These are phyloP conservation scores for Chalciporus chontae DNA, from an alignment of 768 basidiomycete genomes.

Conservation along the genomic window DNA sequence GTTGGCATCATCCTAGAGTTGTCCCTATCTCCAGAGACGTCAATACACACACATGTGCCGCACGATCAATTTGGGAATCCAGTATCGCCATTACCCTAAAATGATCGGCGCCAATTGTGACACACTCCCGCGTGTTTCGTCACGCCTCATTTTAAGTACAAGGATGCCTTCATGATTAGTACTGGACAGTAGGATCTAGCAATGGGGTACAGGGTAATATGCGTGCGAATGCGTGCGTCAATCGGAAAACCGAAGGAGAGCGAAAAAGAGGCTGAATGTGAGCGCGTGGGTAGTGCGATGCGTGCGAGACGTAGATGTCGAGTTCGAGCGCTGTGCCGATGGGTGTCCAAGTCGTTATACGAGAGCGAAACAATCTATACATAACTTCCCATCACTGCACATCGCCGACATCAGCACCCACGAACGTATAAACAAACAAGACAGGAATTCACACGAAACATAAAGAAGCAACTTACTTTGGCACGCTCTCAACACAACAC, in stretches of 20 bases:
- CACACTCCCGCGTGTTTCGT: neutral
- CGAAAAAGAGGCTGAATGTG: neutral
- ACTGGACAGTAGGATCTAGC: constrained; percentile 11
- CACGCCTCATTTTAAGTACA: neutral
- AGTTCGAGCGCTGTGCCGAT: neutral
- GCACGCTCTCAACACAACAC: constrained; percentile 35
- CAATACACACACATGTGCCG: too few relatives aligned
- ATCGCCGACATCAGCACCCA: constrained; percentile 6
- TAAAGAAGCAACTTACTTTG: constrained; percentile 27
- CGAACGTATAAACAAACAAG: neutral
- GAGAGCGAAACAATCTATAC: constrained; percentile 29
- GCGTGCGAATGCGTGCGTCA: constrained; percentile 7
- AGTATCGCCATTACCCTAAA: neutral
- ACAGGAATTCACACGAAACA: neutral
- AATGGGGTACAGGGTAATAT: constrained; percentile 3
- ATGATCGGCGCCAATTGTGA: neutral
- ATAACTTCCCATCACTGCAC: constrained; percentile 29
- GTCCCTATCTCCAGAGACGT: too few relatives aligned
- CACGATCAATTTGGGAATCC: too few relatives aligned
- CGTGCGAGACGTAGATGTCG: neutral
- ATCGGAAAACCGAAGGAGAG: neutral
- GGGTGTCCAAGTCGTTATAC: constrained; percentile 7
- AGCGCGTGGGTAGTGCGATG: neutral
- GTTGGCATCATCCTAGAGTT: too few relatives aligned
- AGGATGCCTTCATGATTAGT: constrained; percentile 1